Base-by-base conservation (phyloP, 2,329 filamentous ascomycete species). In the Penicillium polonicum region DNA sequence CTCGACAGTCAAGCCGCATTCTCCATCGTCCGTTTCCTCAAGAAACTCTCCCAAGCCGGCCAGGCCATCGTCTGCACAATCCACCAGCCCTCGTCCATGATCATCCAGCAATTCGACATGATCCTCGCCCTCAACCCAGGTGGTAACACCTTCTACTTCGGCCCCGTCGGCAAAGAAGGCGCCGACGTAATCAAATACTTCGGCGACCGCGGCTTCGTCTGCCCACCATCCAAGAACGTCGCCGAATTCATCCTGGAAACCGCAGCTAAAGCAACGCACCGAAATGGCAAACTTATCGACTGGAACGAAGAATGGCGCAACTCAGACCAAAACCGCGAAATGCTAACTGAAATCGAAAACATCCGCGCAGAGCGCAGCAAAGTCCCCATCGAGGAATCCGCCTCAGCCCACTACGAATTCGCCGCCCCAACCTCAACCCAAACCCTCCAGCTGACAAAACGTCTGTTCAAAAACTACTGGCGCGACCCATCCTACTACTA, bases 221-320 rank as follows among this genome's bases (percentile, higher is more conserved):
- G 88, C 57, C 87, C 88, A 3, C 84, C 85, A 0, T 83, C 74
- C 65, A 87, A 86, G 73, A 88, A 88, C 67, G 81, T 87, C 5
- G 85, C 85, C 3, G 85, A 88, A 63, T 88, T 87, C 71, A 84
- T 88, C 31, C 79, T 88, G 5, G 85, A 88, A 68, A 87, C 85
- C 4, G 85, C 84, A 2, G 84, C 84, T 0, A 86, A 85, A 63
- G 80, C 80, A 12, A 75, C 77, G 12, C 80, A 81, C 55, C 76
- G 70, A 39, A 79, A 86, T 48, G 85, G 85, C 39, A 83, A 78
- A 53, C 76, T 74, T 33, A 75, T 90, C 43, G 82, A 91, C 68
- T 92, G 89, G 89, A 88, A 89, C 68, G 83, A 90, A 36, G 87
- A 90, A 68, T 92, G 90, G 89, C 76, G 78, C 27, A 82, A 82